Conservation (phyloP, 1,284 basidiomycete species). For the Chondrostereum purpureum region DNA sequence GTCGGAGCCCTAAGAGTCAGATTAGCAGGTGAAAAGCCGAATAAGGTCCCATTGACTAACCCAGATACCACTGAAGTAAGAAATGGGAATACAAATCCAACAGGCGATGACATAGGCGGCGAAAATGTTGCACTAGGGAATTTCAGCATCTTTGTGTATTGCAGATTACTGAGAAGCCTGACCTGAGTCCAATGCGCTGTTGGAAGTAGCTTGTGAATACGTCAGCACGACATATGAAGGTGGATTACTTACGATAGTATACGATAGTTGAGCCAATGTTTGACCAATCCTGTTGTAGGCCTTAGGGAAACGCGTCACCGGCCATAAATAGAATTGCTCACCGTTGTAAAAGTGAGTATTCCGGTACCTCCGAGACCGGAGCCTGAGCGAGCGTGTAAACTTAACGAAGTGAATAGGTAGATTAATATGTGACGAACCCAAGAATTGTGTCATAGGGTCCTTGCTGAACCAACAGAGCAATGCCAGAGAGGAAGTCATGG, state of each 20-base stretch:
- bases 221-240: background rate
- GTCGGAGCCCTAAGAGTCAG: constrained; percentile 11
- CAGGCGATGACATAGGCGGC: constrained; percentile 16
- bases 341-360: constrained; percentile 17
- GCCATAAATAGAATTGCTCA: too few relatives aligned
- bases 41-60: too few relatives aligned
- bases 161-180: too few relatives aligned
- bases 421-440: constrained; percentile 11
- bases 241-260: constrained; percentile 17
- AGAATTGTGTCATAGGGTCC: constrained; percentile 19
- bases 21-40: background rate
- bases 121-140: constrained; percentile 15
- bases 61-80: constrained; percentile 18
- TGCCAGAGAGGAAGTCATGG: constrained; percentile 20
- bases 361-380: constrained; percentile 19
- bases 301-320: too few relatives aligned
- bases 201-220: too few relatives aligned
- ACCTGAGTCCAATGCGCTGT: constrained; percentile 17
- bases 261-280: constrained; percentile 19
- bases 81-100: constrained; percentile 19
- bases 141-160: too few relatives aligned
- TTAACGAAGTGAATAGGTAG: background rate
- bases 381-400: constrained; percentile 5
- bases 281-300: constrained; percentile 20
- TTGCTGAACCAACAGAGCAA: constrained; percentile 20